Percentiles rank a stretch among this genome's conserved stretches.
phyloP scores from a whole-genome alignment of 2,329 filamentous ascomycete genomes.

The Fusarium udum region DNA sequence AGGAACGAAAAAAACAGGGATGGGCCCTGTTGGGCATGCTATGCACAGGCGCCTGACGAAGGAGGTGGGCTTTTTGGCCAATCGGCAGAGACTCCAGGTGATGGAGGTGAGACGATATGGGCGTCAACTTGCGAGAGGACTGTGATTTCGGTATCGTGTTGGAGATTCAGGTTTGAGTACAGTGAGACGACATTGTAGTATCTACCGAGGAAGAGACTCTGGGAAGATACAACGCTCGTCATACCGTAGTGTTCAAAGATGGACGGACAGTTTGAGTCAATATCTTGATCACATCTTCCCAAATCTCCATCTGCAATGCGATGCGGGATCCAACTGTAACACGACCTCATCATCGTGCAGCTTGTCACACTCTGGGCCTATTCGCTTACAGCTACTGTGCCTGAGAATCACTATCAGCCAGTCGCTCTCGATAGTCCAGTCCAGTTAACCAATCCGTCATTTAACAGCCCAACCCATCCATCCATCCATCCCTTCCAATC shows the following conservation, averaged over 20 bases:
- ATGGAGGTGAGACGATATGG: constrained; percentile 38
- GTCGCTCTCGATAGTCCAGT: not conserved
- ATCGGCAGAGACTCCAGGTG: constrained; percentile 36
- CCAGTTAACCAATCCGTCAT: constrained; percentile 1
- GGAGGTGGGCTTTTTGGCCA: constrained; percentile 11
- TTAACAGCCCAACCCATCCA: constrained; percentile 17
- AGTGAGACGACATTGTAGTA: not conserved
- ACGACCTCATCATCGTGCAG: constrained; percentile 39
- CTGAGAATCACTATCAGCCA: constrained; percentile 32
- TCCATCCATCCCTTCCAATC: constrained; percentile 15
- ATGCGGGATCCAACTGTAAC: constrained; percentile 28
- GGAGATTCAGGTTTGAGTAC: constrained; percentile 15
- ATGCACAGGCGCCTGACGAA: constrained; percentile 43
- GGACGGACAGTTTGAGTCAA: not conserved
- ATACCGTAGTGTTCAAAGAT: not conserved
- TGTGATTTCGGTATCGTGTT: constrained; percentile 4
- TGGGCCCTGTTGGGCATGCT: constrained; percentile 16
- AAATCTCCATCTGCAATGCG: constrained; percentile 18
- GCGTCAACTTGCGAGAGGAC: constrained; percentile 11
- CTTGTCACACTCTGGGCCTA: constrained; percentile 23
- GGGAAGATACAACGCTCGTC: not conserved
- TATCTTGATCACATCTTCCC: constrained; percentile 10
- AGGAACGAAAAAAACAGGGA: constrained; percentile 23
- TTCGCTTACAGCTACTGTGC: constrained; percentile 31
- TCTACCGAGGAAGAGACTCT: not conserved